Conservation (phyloP, 495 filamentous ascomycete species). For the Hypoxylon perforatum region DNA sequence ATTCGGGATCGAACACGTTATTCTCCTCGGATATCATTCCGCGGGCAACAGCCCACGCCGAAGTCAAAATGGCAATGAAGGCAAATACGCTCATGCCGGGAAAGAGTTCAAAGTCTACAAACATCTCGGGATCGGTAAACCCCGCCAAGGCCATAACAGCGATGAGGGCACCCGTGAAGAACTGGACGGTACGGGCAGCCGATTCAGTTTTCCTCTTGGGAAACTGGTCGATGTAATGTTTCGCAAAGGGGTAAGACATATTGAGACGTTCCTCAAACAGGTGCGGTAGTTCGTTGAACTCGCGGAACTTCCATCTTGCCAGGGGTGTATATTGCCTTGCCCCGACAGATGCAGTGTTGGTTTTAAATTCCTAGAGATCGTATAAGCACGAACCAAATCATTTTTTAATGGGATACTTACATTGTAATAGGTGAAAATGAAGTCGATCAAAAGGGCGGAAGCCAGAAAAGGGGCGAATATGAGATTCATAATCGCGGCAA, state of each 20-base stretch:
- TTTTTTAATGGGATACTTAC: slow-evolving; percentile 56
- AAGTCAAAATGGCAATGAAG: slow-evolving; percentile 58
- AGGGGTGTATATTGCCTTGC: slow-evolving; percentile 90
- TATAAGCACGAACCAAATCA: slow-evolving; percentile 16
- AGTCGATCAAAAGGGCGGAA: slow-evolving; percentile 82
- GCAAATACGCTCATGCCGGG: slow-evolving; percentile 57
- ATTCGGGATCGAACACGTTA: slow-evolving; percentile 91
- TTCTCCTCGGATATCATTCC: slow-evolving; percentile 87
- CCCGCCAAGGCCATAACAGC: slow-evolving; percentile 84
- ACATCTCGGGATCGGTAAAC: slow-evolving; percentile 87
- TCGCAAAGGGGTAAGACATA: slow-evolving; percentile 94
- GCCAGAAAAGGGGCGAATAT: slow-evolving; percentile 86
- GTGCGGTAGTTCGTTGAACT: slow-evolving; percentile 97
- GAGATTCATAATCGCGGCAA: slow-evolving; percentile 86
- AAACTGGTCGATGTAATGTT: slow-evolving; percentile 93
- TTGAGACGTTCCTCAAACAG: slow-evolving; percentile 88
- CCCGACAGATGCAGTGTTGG: slow-evolving; percentile 81
- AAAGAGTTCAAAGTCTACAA: slow-evolving; percentile 91
- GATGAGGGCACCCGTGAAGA: slow-evolving; percentile 84
- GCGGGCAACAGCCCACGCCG: slow-evolving; percentile 81
- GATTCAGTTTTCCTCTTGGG: slow-evolving; percentile 93
- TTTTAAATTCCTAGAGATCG: slow-evolving; percentile 79
- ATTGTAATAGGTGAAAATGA: slow-evolving; percentile 92
- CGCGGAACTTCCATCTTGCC: slow-evolving; percentile 97
- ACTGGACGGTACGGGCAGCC: slow-evolving; percentile 82